phyloP scores from a whole-genome alignment of 1,284 basidiomycete species.

The Ceratobasidium sp. region DNA sequence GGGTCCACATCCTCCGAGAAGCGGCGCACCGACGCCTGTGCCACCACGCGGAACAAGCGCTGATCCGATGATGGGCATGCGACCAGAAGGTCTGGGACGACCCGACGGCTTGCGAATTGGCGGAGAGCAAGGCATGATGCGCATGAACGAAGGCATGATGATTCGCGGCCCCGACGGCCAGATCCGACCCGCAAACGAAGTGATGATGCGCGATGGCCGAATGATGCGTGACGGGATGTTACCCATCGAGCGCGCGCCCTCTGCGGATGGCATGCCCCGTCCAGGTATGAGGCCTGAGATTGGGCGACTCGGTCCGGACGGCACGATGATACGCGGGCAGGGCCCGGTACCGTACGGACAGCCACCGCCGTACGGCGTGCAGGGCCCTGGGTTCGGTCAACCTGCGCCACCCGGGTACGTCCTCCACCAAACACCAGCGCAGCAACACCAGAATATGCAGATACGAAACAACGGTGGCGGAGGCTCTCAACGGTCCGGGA shows the following conservation, averaged over 20 bases:
- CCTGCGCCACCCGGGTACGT: conserved; percentile 8
- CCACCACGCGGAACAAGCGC: conserved; percentile 23
- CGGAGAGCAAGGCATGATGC: conserved; percentile 14
- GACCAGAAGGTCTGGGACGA: conserved; percentile 4
- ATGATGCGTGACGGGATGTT: conserved; percentile 14
- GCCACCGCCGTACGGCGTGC: conserved; percentile 25
- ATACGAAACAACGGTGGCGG: conserved; percentile 11
- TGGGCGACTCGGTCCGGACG: conserved; percentile 30
- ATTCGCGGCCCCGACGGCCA: conserved; percentile 24
- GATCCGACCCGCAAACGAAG: conserved; percentile 7
- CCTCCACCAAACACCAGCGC: conserved; percentile 23
- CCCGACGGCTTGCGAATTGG: background rate
- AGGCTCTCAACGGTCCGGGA: background rate
- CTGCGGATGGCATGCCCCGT: conserved; percentile 25
- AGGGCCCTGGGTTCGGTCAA: background rate
- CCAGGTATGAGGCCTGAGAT: conserved; percentile 18
- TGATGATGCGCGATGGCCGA: conserved; percentile 20
- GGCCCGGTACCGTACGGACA: conserved; percentile 8
- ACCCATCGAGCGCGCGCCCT: conserved; percentile 31
- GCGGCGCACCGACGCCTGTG: conserved; percentile 27
- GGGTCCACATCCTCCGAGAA: conserved; percentile 15
- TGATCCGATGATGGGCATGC: conserved; percentile 34
- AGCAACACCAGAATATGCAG: conserved; percentile 37
- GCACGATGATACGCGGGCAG: conserved; percentile 10
- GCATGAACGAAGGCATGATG: conserved; percentile 1